A percentile compares a stretch with the other conserved stretches of the same genome.
Evolutionary conservation across 345 rosid species (phyloP).

Genomic region (Balakata baccata): DNA sequence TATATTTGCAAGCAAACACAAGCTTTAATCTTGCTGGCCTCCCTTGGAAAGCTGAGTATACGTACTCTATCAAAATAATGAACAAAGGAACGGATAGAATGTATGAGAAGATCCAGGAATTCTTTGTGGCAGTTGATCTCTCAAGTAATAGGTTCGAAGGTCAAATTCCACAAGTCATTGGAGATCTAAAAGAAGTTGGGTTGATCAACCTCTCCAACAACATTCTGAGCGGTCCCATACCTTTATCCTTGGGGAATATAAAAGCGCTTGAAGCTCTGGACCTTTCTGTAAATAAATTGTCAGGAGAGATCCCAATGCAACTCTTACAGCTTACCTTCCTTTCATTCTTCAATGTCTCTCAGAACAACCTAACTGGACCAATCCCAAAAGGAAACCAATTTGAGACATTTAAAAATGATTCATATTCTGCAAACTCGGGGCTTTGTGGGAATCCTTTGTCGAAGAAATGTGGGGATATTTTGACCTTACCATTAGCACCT

Average conservation of each 20-base stretch:
- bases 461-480: not conserved
- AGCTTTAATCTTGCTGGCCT: too few relatives aligned
- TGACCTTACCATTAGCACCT: not conserved
- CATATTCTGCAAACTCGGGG: not conserved
- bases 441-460: not conserved
- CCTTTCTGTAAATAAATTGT: conserved; percentile 5
- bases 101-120: not conserved
- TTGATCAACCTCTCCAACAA: conserved; percentile 19
- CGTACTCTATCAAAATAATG: not conserved
- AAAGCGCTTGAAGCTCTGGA: conserved; percentile 17
- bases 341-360: conserved; percentile 13
- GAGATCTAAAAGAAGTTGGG: not conserved
- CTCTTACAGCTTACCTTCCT: conserved; percentile 5
- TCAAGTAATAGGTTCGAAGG: conserved; percentile 17
- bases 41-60: not conserved
- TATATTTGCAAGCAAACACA: not conserved
- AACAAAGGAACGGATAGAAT: not conserved
- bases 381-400: not conserved
- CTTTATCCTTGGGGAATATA: conserved; percentile 3
- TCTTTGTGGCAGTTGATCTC: conserved; percentile 2
- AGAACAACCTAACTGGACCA: not conserved
- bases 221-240: conserved; percentile 1
- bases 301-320: conserved; percentile 15
- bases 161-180: conserved; percentile 11
- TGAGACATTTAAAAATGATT: not conserved